A percentile compares a stretch with the other conserved stretches of the same genome.
Evolutionary conservation across 192 early-diverging fungal genomes (phyloP).

Genomic region (Diversispora epigaea): DNA sequence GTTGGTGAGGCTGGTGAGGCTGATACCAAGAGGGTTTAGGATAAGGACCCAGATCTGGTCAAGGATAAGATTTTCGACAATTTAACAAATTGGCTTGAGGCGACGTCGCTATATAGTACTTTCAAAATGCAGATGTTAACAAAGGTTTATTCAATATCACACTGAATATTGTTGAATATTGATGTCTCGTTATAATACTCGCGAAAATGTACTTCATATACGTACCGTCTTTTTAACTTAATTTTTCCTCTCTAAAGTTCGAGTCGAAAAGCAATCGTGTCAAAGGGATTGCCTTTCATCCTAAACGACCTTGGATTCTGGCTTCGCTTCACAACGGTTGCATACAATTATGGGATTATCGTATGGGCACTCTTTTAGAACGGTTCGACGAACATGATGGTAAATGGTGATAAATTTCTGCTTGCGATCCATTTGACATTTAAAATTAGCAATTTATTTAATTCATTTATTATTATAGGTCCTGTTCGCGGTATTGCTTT

Average conservation of each 20-base stretch:
- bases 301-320: conserved; percentile 98
- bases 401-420: conserved; percentile 35
- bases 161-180: not conserved
- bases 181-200: not conserved
- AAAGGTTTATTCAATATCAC: conserved; percentile 51
- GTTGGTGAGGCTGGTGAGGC: no score
- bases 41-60: no score
- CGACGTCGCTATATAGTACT: not conserved
- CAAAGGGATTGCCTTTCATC: conserved; percentile 94
- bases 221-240: not conserved
- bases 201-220: not conserved
- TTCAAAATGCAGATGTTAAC: conserved; percentile 75
- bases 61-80: no score
- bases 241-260: conserved; percentile 60
- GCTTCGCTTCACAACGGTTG: conserved; percentile 96
- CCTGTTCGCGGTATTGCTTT: conserved; percentile 97
- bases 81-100: no score
- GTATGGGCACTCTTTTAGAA: conserved; percentile 97
- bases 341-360: conserved; percentile 99
- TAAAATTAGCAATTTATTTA: not conserved
- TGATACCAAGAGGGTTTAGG: no score
- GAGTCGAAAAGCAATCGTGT: conserved; percentile 99
- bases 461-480: conserved; percentile 50
- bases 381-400: conserved; percentile 99
- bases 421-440: not conserved